These are phyloP conservation scores for Trichoderma harzianum DNA, from an alignment of 2,329 filamentous ascomycete genomes.

Conservation along the genomic window DNA sequence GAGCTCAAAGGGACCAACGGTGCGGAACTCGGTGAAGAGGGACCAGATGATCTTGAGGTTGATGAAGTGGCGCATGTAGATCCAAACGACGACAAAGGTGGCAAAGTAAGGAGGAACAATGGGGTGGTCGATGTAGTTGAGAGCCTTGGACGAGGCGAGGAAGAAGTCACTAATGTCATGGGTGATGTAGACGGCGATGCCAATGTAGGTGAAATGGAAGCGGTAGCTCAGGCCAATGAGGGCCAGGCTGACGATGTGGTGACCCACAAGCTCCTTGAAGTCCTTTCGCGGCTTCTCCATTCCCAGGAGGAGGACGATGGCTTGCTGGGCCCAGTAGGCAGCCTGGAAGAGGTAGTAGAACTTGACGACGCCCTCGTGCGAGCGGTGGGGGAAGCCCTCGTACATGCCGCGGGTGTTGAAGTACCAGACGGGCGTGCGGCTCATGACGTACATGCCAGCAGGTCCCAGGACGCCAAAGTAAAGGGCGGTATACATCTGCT, in stretches of 20 bases:
- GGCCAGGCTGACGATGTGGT: conserved; percentile 84
- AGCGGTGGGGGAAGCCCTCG: conserved; percentile 78
- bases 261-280: conserved; percentile 86
- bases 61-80: conserved; percentile 84
- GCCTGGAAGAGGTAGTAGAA: conserved; percentile 95
- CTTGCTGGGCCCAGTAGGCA: conserved; percentile 93
- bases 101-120: conserved; percentile 82
- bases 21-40: conserved; percentile 71
- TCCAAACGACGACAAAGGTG: conserved; percentile 78
- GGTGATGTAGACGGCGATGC: conserved; percentile 87
- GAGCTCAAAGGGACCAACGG: conserved; percentile 69
- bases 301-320: conserved; percentile 78
- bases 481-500: conserved; percentile 89
- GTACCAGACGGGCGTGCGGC: conserved; percentile 87
- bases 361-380: conserved; percentile 80
- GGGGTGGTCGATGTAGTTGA: conserved; percentile 83
- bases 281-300: conserved; percentile 94
- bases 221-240: conserved; percentile 86
- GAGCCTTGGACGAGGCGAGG: conserved; percentile 84
- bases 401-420: conserved; percentile 93
- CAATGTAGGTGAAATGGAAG: conserved; percentile 96
- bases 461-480: conserved; percentile 85
- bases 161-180: conserved; percentile 96
- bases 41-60: conserved; percentile 75
- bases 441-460: conserved; percentile 87